These are phyloP conservation scores for Skeletonema costatum DNA, from an alignment of 108 stramenopile genomes.

Conservation along the genomic window DNA sequence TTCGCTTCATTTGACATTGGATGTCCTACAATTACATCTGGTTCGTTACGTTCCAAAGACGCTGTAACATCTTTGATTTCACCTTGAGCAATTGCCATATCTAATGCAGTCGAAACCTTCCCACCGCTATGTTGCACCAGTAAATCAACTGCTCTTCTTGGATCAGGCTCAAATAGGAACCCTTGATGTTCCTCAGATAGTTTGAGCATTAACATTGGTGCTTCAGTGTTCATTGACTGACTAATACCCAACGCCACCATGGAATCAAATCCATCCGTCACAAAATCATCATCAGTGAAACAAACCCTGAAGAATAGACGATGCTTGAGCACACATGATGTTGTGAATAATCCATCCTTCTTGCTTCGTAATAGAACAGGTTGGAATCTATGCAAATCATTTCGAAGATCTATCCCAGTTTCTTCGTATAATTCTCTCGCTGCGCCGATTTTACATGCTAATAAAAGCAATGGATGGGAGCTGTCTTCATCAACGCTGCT, in stretches of 20 bases:
- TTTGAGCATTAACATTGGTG: conserved; percentile 42
- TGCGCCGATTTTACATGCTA: conserved; percentile 66
- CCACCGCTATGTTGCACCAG: conserved; percentile 72
- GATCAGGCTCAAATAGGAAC: conserved; percentile 72
- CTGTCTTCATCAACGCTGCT: background rate
- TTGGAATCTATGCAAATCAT: conserved; percentile 50
- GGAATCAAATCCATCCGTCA: conserved; percentile 2
- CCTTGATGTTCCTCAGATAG: conserved; percentile 84
- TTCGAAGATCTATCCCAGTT: conserved; percentile 75
- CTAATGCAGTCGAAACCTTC: conserved; percentile 62
- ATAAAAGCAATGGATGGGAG: conserved; percentile 36
- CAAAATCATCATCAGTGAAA: conserved; percentile 65
- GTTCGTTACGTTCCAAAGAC: background rate
- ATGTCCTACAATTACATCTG: background rate
- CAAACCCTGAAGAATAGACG: conserved; percentile 64
- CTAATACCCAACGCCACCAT: conserved; percentile 5
- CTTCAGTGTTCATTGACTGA: conserved; percentile 19
- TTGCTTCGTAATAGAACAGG: conserved; percentile 38
- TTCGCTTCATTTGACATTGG: background rate
- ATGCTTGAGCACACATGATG: conserved; percentile 48
- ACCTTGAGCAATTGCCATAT: conserved; percentile 51
- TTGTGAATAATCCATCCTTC: conserved; percentile 57
- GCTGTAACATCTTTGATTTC: conserved; percentile 7
- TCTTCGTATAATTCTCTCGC: conserved; percentile 85
- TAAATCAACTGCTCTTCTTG: conserved; percentile 38